Evolutionary conservation across 2,329 filamentous ascomycete species (phyloP).

Genomic region (Saccharata proteae): DNA sequence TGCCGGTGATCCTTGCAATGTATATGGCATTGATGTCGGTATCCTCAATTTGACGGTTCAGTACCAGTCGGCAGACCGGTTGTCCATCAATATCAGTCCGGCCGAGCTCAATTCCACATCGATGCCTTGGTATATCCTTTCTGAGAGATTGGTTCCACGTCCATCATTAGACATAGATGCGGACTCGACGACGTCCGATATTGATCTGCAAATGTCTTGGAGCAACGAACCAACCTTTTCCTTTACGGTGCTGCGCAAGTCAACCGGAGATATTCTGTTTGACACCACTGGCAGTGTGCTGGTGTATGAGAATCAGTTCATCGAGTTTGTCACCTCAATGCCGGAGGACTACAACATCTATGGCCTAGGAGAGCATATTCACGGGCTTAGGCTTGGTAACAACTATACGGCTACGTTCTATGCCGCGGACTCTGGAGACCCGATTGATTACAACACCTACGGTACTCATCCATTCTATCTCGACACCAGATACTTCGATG

Average conservation of each 20-base stretch:
- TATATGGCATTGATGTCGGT: slow-evolving; percentile 65
- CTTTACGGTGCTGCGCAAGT: slow-evolving; percentile 44
- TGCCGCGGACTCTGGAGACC: slow-evolving; percentile 55
- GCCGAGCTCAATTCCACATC: slow-evolving; percentile 50
- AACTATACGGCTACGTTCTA: slow-evolving; percentile 60
- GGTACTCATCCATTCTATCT: slow-evolving; percentile 68
- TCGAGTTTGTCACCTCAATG: slow-evolving; percentile 55
- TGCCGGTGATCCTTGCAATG: slow-evolving; percentile 50
- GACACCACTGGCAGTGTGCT: slow-evolving; percentile 51
- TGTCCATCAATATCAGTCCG: slow-evolving; percentile 61
- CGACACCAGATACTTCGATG: slow-evolving; percentile 63
- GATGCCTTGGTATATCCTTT: slow-evolving; percentile 53
- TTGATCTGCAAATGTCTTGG: slow-evolving; percentile 42
- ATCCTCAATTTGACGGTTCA: slow-evolving; percentile 55
- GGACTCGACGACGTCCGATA: slow-evolving; percentile 26
- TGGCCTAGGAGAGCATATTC: slow-evolving; percentile 62
- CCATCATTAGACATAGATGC: slow-evolving; percentile 36
- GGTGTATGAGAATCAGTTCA: slow-evolving; percentile 66
- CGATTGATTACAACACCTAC: slow-evolving; percentile 57
- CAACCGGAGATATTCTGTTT: slow-evolving; percentile 54
- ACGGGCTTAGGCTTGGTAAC: slow-evolving; percentile 57
- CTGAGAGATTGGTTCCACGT: slow-evolving; percentile 49
- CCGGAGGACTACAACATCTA: slow-evolving; percentile 66
- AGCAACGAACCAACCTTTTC: slow-evolving; percentile 46
- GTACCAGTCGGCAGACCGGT: slow-evolving; percentile 51